Base-by-base conservation (phyloP, 176 grass and related monocot species). In the Avena atlantica region DNA sequence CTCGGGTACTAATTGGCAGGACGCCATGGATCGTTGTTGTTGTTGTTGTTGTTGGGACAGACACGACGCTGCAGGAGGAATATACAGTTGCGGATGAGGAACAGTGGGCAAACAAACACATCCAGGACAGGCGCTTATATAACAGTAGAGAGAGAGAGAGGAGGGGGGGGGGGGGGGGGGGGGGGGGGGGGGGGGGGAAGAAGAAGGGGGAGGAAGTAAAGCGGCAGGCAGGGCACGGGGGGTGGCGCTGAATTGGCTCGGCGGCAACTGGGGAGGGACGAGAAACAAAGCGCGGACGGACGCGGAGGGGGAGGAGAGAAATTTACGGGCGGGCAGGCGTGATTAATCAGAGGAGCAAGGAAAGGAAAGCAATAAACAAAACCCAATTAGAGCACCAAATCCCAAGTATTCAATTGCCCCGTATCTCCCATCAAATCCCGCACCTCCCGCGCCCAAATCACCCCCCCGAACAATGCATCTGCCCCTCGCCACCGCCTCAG, bases 401-500 rank as follows among this genome's bases (percentile, higher is more conserved):
- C 85, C 49, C 14, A 70, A 67, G 42, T 76, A 91, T 85, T 91
- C 69, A 91, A 85, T 75, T 61, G 16, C 60, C 42, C 64, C 68
- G 89, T 72, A 91, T 87, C 89, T 58, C 85, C 12, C 45, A 74
- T 83, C 67, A 84, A 87, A 88, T 91, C 86, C 78, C 61, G 78
- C 42, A 70, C 71, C 88, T 70, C 62, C 10, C 83, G 68, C 76
- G 88, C 78, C 84, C 42, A 17, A 78, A 90, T 86, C 78, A 6
- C 24, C 24, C 53, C 10, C 27, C 76, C 62, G 70, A 78, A 78
- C 90, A 91, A 91, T 91, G 82, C 90, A 84, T 87, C 89, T 81
- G 76, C 86, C 89, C 81, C 40, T 9, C 62, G 40, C 40, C 40
- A 42, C 40, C 40, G 42, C 62, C 70, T 49, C 65, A 3, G 12